Evolutionary conservation across 371 early-diverging fungal genomes (phyloP).

Genomic region (Mucor irregularis): DNA sequence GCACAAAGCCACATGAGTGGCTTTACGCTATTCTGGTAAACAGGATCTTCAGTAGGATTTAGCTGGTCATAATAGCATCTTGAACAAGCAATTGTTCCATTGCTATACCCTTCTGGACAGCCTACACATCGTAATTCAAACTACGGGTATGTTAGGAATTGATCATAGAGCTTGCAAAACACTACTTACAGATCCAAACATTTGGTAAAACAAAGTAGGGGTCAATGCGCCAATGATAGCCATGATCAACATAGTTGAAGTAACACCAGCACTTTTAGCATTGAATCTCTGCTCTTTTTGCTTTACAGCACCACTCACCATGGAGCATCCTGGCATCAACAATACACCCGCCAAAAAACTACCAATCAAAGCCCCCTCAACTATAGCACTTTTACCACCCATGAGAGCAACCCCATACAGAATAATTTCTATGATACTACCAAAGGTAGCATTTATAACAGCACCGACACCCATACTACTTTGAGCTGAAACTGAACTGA

Average conservation of each 20-base stretch:
- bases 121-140: conserved; percentile 61
- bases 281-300: conserved; percentile 93
- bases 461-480: conserved; percentile 90
- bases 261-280: conserved; percentile 92
- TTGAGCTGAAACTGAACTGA: conserved; percentile 94
- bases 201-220: conserved; percentile 92
- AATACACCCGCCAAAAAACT: conserved; percentile 88
- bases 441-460: conserved; percentile 97
- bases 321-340: conserved; percentile 90
- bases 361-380: conserved; percentile 93
- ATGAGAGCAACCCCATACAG: conserved; percentile 88
- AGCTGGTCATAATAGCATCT: conserved; percentile 68
- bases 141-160: conserved; percentile 20
- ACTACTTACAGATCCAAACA: conserved; percentile 74
- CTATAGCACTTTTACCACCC: conserved; percentile 84
- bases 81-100: conserved; percentile 49
- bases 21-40: conserved; percentile 78
- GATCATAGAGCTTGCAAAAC: not conserved
- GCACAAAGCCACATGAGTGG: conserved; percentile 93
- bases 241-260: conserved; percentile 94
- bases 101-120: conserved; percentile 41
- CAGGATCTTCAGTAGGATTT: conserved; percentile 77
- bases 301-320: conserved; percentile 91
- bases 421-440: conserved; percentile 94
- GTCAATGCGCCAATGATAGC: conserved; percentile 91